Conservation (phyloP, 2,329 filamentous ascomycete genomes). For the Xenoacremonium recifei region DNA sequence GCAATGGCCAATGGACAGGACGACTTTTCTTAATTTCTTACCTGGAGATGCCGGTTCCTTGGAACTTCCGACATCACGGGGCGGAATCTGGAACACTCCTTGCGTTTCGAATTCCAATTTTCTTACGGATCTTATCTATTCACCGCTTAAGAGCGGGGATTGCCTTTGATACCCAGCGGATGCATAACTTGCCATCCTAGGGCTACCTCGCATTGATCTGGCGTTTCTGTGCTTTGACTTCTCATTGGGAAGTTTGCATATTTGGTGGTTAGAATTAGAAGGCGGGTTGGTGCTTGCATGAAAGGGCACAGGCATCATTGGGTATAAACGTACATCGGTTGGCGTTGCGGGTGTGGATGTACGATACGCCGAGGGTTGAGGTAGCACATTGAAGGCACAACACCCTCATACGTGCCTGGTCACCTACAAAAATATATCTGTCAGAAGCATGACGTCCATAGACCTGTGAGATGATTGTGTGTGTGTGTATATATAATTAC, state of each 20-base stretch:
- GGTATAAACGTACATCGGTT: conserved; percentile 22
- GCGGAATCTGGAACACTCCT: background rate
- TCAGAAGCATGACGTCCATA: too few relatives aligned
- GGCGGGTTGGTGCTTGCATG: conserved; percentile 8
- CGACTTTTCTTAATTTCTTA: conserved; percentile 44
- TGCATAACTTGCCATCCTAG: background rate
- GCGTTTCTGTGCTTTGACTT: conserved; percentile 14
- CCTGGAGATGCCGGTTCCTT: background rate
- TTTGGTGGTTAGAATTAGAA: conserved; percentile 9
- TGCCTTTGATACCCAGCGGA: conserved; percentile 19
- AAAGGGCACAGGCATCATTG: conserved; percentile 13
- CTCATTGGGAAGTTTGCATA: conserved; percentile 13
- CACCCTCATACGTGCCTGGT: too few relatives aligned
- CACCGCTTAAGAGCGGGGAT: conserved; percentile 9
- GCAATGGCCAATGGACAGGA: conserved; percentile 32
- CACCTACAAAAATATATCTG: background rate
- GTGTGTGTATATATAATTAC: too few relatives aligned
- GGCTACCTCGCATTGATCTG: conserved; percentile 10
- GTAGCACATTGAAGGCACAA: too few relatives aligned
- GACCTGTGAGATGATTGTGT: too few relatives aligned
- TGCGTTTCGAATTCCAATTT: too few relatives aligned
- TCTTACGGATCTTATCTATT: too few relatives aligned
- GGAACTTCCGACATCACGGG: background rate
- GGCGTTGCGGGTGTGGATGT: conserved; percentile 24
- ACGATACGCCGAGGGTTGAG: too few relatives aligned